Evolutionary conservation across 495 filamentous ascomycete genomes (phyloP), one percentile per base, ranked within the genome.

Genomic region (Aspergillus taichungensis): DNA sequence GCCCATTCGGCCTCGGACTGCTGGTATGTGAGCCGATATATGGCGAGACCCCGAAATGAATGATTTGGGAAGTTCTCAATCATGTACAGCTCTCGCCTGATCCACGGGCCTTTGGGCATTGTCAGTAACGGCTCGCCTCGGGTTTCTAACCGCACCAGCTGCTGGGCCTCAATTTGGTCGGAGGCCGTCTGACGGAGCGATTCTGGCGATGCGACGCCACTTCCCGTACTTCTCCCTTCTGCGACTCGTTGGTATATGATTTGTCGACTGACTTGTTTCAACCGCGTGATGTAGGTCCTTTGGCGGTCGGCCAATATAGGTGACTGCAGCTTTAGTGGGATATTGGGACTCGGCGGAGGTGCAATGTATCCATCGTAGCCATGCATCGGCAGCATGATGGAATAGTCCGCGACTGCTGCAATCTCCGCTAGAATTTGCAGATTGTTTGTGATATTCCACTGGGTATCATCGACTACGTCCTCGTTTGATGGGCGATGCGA

Each of bases 1-100:
- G 14, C 11, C 63, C 58, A 69, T 37, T 64, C 52, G 3, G 47
- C 39, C 5, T 66, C 59, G 8, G 28, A 54, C 29, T 61, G 52
- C 10, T 35, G 36, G 31, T 67, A 60, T 0, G 55, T 54, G 6
- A 64, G 36, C n/a, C 60, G 47, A 52, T 69, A 69, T n/a, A 62
- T 51, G 1, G 55, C 54, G 9, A 67, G 33, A 8, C 63, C 61
- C 28, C 37, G 50, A 42, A 12, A 32, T 13, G 40, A 27, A 24
- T 27, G 24, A 2, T 11, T 30, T 8, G 29, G 40, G 14, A 47
- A 13, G 3, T 45, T 13, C 30, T 30, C 6, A 5, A 53, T 13
- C n/a, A 12, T 8, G 10, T 42, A 8, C 6, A 58, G 30, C 27
- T 34, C 38, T 0, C n/a, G 8, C 40, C 41, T 37, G 35, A 60